phyloP scores from a whole-genome alignment of 345 rosid genomes.

The Citrus hindsii region DNA sequence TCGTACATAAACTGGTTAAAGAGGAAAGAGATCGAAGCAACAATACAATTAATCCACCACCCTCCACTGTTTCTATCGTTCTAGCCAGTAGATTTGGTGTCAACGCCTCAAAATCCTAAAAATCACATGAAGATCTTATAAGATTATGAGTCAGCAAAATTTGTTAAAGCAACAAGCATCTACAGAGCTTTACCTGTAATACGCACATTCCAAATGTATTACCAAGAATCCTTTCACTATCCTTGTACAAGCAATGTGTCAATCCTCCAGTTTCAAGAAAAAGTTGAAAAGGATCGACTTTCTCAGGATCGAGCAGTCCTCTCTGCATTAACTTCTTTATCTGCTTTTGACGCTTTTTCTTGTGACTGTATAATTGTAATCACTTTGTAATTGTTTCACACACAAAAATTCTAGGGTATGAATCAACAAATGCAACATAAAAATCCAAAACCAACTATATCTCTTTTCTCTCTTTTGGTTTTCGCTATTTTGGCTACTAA shows the following conservation, averaged over 20 bases:
- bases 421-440: background rate
- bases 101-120: conserved; percentile 94
- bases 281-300: conserved; percentile 86
- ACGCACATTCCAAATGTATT: conserved; percentile 97
- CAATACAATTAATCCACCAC: conserved; percentile 85
- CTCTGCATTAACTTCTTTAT: conserved; percentile 78
- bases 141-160: background rate
- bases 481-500: background rate
- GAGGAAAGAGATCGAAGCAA: conserved; percentile 79
- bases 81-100: conserved; percentile 96
- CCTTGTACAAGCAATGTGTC: conserved; percentile 89
- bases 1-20: conserved; percentile 82
- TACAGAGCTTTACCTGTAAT: conserved; percentile 59
- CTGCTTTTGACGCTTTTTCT: conserved; percentile 86
- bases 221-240: conserved; percentile 83
- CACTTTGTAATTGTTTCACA: background rate
- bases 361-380: conserved; percentile 59
- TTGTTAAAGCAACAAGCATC: background rate
- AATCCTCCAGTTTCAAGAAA: conserved; percentile 82
- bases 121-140: conserved; percentile 8
- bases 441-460: background rate
- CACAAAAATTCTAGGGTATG: background rate
- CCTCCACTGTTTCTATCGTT: conserved; percentile 96
- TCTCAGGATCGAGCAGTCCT: conserved; percentile 88
- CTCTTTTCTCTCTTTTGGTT: background rate